Percentiles rank a stretch among this genome's conserved stretches.
phyloP scores from a whole-genome alignment of 2,329 filamentous ascomycete species.

The Botrytis hyacinthi region DNA sequence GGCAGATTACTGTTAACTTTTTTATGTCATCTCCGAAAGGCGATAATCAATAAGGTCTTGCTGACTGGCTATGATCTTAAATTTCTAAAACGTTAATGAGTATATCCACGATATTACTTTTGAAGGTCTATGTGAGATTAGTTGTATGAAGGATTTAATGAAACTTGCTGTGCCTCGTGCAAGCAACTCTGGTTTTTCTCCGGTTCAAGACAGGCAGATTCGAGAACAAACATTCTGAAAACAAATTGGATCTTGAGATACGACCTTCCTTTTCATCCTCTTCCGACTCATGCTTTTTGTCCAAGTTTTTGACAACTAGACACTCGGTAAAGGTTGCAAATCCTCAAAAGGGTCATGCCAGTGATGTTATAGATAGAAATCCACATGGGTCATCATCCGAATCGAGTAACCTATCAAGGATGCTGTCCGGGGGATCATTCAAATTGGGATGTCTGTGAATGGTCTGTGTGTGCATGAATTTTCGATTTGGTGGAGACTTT shows the following conservation, averaged over 20 bases:
- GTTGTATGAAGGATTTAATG: background rate
- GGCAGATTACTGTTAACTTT: background rate
- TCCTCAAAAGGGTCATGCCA: background rate
- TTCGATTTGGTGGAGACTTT: background rate
- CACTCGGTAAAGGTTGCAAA: constrained; percentile 7
- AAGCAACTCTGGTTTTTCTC: background rate
- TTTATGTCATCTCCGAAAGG: constrained; percentile 1
- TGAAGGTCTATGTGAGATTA: background rate
- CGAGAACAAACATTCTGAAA: background rate
- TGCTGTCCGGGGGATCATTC: constrained; percentile 7
- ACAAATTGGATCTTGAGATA: background rate
- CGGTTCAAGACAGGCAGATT: background rate
- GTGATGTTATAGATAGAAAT: constrained; percentile 11
- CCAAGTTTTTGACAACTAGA: background rate
- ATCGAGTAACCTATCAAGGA: constrained; percentile 6
- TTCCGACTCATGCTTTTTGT: background rate
- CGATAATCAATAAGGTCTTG: background rate
- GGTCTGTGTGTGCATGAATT: constrained; percentile 14
- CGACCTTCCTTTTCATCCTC: constrained; percentile 15
- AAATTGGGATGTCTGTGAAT: constrained; percentile 12
- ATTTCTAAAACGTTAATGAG: background rate
- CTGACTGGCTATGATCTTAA: background rate
- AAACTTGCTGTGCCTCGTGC: background rate
- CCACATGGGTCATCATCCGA: background rate
- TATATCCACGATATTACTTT: background rate